Base-by-base conservation (phyloP, 192 early-diverging fungal genomes). In the Ramicandelaber brevisporus region DNA sequence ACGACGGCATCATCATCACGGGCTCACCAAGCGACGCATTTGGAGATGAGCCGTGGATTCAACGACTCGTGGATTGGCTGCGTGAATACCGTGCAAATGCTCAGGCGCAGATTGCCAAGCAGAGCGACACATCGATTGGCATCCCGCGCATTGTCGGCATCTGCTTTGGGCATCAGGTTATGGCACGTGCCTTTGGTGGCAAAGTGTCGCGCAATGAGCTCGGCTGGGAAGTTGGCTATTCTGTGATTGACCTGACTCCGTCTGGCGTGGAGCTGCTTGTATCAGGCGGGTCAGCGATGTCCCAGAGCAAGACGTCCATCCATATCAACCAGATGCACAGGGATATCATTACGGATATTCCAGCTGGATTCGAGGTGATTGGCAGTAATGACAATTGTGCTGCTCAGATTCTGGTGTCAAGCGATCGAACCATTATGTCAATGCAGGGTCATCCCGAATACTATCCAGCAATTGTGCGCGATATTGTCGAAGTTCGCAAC, bases 111-210 rank as follows among this genome's bases (percentile, higher is more conserved):
- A n/a, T n/a, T n/a, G n/a, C n/a, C n/a, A n/a, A n/a, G n/a, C n/a
- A n/a, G n/a, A n/a, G n/a, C n/a, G n/a, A n/a, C n/a, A 38, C 29
- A 21, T 45, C 14, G 20, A 48, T 11, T 37, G 44, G 26, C 12
- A 10, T 23, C 4, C 38, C 33, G 2, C 35, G 50, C 21, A 27
- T 59, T 17, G 27, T 82, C 29, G 73, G 76, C 3, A 43, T 85
- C 18, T 86, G 81, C 28, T 86, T 81, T 57, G 81, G 81, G 6
- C 81, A 86, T 29, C 81, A 86, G 43, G 56, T 79, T 21, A 49
- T 86, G 21, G 73, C 68, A 6, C 54, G 59, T 20, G 75, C 77
- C 1, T 40, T 53, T 29, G 70, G 69, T 10, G 72, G 67, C 5
- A 36, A 55, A 7, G 50, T 55, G 6, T 35, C 29, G 12, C 55